Conservation (phyloP, 345 rosid species). For the Brassica napus region Da-Ae NC_063445.1:46918001-46918500, state of each 20-base stretch:
- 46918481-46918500: constrained; percentile 33
- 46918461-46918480: constrained; percentile 31
- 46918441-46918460: constrained; percentile 30
- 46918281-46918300: constrained; percentile 29
- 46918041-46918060: constrained; percentile 17
- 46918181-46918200: constrained; percentile 47
- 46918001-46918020: constrained; percentile 73
- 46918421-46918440: constrained; percentile 31
- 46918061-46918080: constrained; percentile 1
- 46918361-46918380: constrained; percentile 9
- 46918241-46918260: neutral
- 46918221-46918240: neutral
- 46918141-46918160: constrained; percentile 26
- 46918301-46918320: constrained; percentile 30
- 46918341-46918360: constrained; percentile 26
- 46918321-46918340: constrained; percentile 20
- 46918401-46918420: constrained; percentile 16
- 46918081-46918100: constrained; percentile 54
- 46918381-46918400: constrained; percentile 44
- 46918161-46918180: constrained; percentile 35
- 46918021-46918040: constrained; percentile 63
- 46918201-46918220: constrained; percentile 6
- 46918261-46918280: neutral
- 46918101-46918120: constrained; percentile 48
- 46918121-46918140: constrained; percentile 14